Conservation (phyloP, 2,329 filamentous ascomycete species). For the Penicillium sp. region DNA sequence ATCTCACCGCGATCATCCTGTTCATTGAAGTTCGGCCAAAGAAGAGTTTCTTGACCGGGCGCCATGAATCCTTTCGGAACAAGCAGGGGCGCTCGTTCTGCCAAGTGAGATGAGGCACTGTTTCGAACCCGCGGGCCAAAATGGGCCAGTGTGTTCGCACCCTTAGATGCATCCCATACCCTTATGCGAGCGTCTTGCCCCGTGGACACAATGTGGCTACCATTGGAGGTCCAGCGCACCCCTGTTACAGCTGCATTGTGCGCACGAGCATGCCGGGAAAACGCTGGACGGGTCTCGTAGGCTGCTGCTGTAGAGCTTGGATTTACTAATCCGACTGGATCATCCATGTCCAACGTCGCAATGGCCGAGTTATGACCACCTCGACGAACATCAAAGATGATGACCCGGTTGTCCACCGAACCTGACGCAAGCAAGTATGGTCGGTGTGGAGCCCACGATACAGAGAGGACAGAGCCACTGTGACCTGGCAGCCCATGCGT, state of each 20-base stretch:
- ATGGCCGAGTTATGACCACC: slow-evolving; percentile 62
- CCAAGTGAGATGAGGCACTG: slow-evolving; percentile 51
- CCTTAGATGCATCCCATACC: slow-evolving; percentile 76
- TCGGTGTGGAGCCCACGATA: slow-evolving; percentile 74
- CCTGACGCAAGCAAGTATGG: slow-evolving; percentile 78
- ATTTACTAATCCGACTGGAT: slow-evolving; percentile 61
- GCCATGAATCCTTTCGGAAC: slow-evolving; percentile 56
- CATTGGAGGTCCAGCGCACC: slow-evolving; percentile 76
- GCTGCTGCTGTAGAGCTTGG: slow-evolving; percentile 30
- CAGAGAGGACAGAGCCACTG: slow-evolving; percentile 59
- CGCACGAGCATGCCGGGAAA: slow-evolving; percentile 51
- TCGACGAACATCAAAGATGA: slow-evolving; percentile 81
- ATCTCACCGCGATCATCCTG: slow-evolving; percentile 63
- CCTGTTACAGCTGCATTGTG: slow-evolving; percentile 81
- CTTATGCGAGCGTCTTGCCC: slow-evolving; percentile 79
- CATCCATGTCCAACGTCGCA: slow-evolving; percentile 75
- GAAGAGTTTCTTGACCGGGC: slow-evolving; percentile 58
- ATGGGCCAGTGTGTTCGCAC: slow-evolving; percentile 79
- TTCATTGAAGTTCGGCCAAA: slow-evolving; percentile 72
- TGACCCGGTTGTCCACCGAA: slow-evolving; percentile 74
- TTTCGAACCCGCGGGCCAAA: slow-evolving; percentile 82
- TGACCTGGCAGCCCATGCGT: slow-evolving; percentile 67
- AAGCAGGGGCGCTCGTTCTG: slow-evolving; percentile 56
- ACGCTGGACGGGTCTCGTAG: slow-evolving; percentile 36
- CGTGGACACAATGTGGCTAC: slow-evolving; percentile 67